These are phyloP conservation scores for Teratosphaeria destructans DNA, from an alignment of 2,329 filamentous ascomycete genomes.

Conservation along the genomic window DNA sequence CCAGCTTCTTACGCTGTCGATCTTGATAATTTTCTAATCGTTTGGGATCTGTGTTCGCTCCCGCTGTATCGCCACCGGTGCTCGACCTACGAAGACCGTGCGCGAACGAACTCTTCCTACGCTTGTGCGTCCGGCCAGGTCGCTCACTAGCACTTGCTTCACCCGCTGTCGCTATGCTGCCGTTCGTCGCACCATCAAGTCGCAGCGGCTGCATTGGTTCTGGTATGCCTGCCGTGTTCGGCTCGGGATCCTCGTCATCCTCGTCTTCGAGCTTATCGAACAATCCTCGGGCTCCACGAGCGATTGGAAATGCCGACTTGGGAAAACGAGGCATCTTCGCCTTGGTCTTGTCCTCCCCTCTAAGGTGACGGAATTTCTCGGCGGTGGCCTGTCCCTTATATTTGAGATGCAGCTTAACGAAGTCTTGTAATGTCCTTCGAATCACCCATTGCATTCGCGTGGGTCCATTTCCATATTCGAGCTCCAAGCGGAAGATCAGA, in stretches of 20 bases:
- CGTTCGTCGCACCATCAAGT: neutral
- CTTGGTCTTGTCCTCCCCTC: conserved; percentile 51
- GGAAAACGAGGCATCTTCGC: conserved; percentile 86
- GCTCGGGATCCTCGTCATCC: conserved; percentile 41
- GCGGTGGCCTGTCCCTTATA: conserved; percentile 82
- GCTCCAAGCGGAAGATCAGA: conserved; percentile 77
- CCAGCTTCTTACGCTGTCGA: conserved; percentile 72
- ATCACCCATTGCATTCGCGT: conserved; percentile 97
- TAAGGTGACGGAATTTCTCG: conserved; percentile 67
- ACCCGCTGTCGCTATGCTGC: conserved; percentile 34
- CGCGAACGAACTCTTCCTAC: conserved; percentile 45
- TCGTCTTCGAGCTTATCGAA: conserved; percentile 65
- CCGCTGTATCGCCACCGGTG: conserved; percentile 28
- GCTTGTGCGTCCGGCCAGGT: conserved; percentile 26
- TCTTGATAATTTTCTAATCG: conserved; percentile 56
- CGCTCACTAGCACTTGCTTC: conserved; percentile 52
- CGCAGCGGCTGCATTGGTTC: neutral
- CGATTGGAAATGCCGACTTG: conserved; percentile 76
- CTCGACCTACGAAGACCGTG: conserved; percentile 51
- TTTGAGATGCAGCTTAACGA: conserved; percentile 83
- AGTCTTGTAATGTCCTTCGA: conserved; percentile 75
- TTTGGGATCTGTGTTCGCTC: conserved; percentile 24
- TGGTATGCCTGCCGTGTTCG: neutral
- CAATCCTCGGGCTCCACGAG: conserved; percentile 56
- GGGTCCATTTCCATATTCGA: conserved; percentile 91